A percentile compares a stretch with the other conserved stretches of the same genome.
Conservation (phyloP, 371 early-diverging fungal genomes). For the Enterocytospora artemiae region DNA sequence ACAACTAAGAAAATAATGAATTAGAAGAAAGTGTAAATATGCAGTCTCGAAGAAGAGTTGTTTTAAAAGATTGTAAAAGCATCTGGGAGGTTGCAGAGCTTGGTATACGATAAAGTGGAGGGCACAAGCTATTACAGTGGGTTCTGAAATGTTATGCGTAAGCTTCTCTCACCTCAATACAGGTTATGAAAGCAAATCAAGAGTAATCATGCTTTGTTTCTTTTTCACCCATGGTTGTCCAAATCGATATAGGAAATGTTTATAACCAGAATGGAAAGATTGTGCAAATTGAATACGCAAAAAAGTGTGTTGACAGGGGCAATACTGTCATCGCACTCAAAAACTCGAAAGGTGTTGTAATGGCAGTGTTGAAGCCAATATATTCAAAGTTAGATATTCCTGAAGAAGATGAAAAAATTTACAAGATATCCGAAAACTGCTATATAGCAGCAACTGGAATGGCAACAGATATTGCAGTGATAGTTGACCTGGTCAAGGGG, state of each 20-base stretch:
- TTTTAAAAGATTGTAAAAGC: too few relatives aligned
- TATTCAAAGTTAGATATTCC: slow-evolving; percentile 79
- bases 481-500: slow-evolving; percentile 20
- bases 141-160: too few relatives aligned
- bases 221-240: slow-evolving; percentile 26
- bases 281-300: slow-evolving; percentile 93
- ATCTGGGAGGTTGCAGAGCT: too few relatives aligned
- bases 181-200: not conserved
- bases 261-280: slow-evolving; percentile 98
- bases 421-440: slow-evolving; percentile 72
- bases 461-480: slow-evolving; percentile 62
- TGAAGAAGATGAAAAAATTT: slow-evolving; percentile 72
- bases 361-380: slow-evolving; percentile 89
- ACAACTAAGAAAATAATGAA: too few relatives aligned
- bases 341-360: slow-evolving; percentile 86
- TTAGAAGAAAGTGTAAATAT: too few relatives aligned
- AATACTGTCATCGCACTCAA: slow-evolving; percentile 90
- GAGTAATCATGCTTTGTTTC: too few relatives aligned
- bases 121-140: too few relatives aligned
- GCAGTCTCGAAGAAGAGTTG: too few relatives aligned
- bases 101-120: too few relatives aligned
- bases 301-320: slow-evolving; percentile 81
- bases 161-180: not conserved
- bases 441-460: slow-evolving; percentile 94
- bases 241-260: slow-evolving; percentile 73